Evolutionary conservation across 2,329 filamentous ascomycete genomes (phyloP).

Genomic region (Tolypocladium album): DNA sequence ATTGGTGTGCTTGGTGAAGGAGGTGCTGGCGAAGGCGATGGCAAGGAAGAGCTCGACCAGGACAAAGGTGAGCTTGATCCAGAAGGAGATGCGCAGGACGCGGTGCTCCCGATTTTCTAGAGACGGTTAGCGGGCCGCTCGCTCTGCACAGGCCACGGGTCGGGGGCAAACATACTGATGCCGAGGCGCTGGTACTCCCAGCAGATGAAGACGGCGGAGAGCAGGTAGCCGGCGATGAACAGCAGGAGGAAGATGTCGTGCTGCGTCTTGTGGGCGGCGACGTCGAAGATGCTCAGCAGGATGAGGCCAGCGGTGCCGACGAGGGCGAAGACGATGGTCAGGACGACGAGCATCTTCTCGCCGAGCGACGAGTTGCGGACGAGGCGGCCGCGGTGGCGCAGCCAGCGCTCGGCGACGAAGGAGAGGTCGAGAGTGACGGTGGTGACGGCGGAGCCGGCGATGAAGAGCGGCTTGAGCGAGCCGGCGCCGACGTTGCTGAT

Average conservation of each 20-base stretch:
- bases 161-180: slow-evolving; percentile 35
- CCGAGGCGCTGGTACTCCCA: slow-evolving; percentile 82
- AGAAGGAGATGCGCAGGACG: slow-evolving; percentile 70
- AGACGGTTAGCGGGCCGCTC: not conserved
- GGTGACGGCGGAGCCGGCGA: slow-evolving; percentile 59
- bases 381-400: slow-evolving; percentile 72
- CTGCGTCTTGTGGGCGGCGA: slow-evolving; percentile 44
- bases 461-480: slow-evolving; percentile 66
- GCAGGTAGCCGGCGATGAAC: slow-evolving; percentile 78
- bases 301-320: slow-evolving; percentile 73
- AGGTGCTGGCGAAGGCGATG: slow-evolving; percentile 58
- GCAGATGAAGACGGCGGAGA: slow-evolving; percentile 82
- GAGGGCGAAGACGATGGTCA: slow-evolving; percentile 59
- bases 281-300: slow-evolving; percentile 76
- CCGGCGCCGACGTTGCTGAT: slow-evolving; percentile 57
- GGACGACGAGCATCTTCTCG: slow-evolving; percentile 51
- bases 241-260: slow-evolving; percentile 71
- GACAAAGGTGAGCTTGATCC: slow-evolving; percentile 78
- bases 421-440: slow-evolving; percentile 72
- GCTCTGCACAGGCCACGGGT: not conserved
- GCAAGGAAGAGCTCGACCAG: slow-evolving; percentile 65
- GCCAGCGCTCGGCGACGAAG: slow-evolving; percentile 73
- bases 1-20: slow-evolving; percentile 41
- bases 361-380: slow-evolving; percentile 55
- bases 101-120: slow-evolving; percentile 62